Evolutionary conservation across 768 basidiomycete species (phyloP), one percentile per base, ranked within the genome.

Genomic region (Mycena metata): DNA sequence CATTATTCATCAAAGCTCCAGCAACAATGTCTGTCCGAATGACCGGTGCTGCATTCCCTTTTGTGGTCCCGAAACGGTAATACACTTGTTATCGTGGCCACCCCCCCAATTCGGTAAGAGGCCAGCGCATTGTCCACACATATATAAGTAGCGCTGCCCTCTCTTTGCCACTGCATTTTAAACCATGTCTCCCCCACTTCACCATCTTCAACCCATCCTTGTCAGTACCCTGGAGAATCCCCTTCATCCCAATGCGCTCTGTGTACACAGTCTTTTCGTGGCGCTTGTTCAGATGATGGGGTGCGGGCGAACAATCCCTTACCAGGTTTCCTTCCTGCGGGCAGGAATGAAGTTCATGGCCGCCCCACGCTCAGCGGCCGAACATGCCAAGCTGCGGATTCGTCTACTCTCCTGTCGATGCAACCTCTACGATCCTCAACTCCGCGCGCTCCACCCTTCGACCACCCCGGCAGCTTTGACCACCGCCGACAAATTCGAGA

Each of bases 321-420:
- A 46, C n/a, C 65, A 66, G 26, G 33, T 47, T 3, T 5, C 5
- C 24, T 60, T 46, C 24, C 58, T 66, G 33, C 42, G 23, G 42
- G 57, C 64, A 11, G 64, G 57, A 8, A 59, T 59, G 64, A 54
- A 51, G n/a, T 66, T 59, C 36, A 41, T 66, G 58, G 13, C 58
- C 58, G 47, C 57, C 2, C 42, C 33, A 10, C 65, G 65, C 30
- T 45, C 65, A 2, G 23, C n/a, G 9, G 16, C 11, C n/a, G 47
- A 51, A 4, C 41, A 46, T 15, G 26, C 17, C 6, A 16, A 21
- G 19, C 17, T 62, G 6, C 50, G 41, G 19, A n/a, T 10, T 1
- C 58, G 30, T 50, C 51, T 66, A 4, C 26, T 45, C 30, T 13
- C 9, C 1, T 66, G 64, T 42, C 57, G 21, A 5, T 66, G 64